phyloP scores from a whole-genome alignment of 148 eudicot genomes.

The Rhododendron williamsianum region DNA sequence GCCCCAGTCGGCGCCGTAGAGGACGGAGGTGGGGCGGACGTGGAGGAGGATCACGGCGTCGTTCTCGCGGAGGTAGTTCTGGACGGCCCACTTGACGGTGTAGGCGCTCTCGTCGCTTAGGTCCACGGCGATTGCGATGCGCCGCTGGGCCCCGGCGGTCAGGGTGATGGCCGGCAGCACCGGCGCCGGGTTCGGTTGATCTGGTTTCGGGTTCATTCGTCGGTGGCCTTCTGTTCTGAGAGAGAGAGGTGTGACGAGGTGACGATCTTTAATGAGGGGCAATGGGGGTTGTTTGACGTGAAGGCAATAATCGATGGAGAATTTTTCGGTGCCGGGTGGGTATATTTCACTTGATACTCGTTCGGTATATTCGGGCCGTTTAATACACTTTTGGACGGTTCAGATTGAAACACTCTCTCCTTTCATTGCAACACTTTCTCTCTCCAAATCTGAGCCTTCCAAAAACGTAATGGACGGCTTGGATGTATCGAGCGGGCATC shows the following conservation, averaged over 20 bases:
- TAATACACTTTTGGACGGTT: too few relatives aligned
- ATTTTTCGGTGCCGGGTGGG: too few relatives aligned
- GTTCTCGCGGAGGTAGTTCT: constrained; percentile 60
- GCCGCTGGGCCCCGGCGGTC: constrained; percentile 17
- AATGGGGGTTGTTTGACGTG: too few relatives aligned
- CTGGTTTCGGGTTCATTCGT: neutral
- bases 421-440: too few relatives aligned
- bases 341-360: too few relatives aligned
- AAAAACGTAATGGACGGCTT: too few relatives aligned
- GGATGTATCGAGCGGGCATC: too few relatives aligned
- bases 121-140: constrained; percentile 65
- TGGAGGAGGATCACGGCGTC: constrained; percentile 67
- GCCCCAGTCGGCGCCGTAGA: constrained; percentile 88
- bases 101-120: constrained; percentile 66
- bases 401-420: too few relatives aligned
- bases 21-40: constrained; percentile 61
- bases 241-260: neutral
- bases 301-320: too few relatives aligned
- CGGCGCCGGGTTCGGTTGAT: neutral
- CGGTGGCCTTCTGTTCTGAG: neutral
- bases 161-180: constrained; percentile 13
- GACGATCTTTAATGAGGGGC: too few relatives aligned
- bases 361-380: too few relatives aligned
- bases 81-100: constrained; percentile 65
- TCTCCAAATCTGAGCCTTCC: too few relatives aligned